A percentile compares a stretch with the other conserved stretches of the same genome.
These are phyloP conservation scores for Crucihimalaya himalaica DNA, from an alignment of 345 rosid species.

Conservation along the genomic window DNA sequence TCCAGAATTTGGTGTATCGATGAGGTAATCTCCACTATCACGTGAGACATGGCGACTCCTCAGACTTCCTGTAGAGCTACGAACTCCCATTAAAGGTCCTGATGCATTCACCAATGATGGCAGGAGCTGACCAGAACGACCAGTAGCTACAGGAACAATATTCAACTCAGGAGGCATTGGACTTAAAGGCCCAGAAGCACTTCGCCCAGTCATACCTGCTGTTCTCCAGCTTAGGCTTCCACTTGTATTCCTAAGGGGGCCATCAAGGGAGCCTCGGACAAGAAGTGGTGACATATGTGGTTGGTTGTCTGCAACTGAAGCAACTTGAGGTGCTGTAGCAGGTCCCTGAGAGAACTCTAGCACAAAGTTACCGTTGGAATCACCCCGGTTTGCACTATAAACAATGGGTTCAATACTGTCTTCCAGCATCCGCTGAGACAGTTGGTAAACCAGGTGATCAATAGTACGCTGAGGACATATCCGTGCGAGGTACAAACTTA, in stretches of 20 bases:
- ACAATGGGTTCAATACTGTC: constrained; percentile 78
- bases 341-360: constrained; percentile 98
- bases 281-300: constrained; percentile 98
- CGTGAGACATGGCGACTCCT: constrained; percentile 95
- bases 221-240: constrained; percentile 97
- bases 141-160: constrained; percentile 73
- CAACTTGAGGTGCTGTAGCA: constrained; percentile 63
- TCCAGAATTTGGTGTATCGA: constrained; percentile 94
- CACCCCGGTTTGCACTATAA: constrained; percentile 59
- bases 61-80: constrained; percentile 94
- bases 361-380: constrained; percentile 69
- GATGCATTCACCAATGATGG: constrained; percentile 92
- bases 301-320: constrained; percentile 74
- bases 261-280: constrained; percentile 95
- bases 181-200: constrained; percentile 88
- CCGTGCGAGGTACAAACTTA: constrained; percentile 92
- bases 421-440: constrained; percentile 93
- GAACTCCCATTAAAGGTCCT: constrained; percentile 92
- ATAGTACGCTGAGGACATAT: constrained; percentile 97
- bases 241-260: constrained; percentile 88
- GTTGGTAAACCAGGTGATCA: constrained; percentile 94
- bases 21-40: constrained; percentile 93
- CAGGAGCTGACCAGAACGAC: constrained; percentile 93
- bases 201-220: constrained; percentile 80
- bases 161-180: constrained; percentile 93